These are phyloP conservation scores for Neurospora pannonica DNA, from an alignment of 495 filamentous ascomycete genomes.

Conservation along the genomic window DNA sequence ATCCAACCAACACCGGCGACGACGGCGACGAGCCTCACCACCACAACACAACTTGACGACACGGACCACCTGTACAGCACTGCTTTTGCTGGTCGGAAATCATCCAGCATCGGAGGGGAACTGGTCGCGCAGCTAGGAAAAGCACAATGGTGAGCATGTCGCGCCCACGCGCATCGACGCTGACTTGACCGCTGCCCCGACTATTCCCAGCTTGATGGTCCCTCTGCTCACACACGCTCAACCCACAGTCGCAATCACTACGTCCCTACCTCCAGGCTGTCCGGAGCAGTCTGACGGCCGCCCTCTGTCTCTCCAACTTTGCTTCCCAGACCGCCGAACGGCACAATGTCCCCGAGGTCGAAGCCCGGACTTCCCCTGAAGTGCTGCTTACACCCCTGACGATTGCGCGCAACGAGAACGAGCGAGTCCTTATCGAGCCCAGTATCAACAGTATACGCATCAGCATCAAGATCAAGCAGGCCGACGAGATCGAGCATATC, in stretches of 20 bases:
- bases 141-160: slow-evolving; percentile 14
- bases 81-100: background rate
- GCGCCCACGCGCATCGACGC: background rate
- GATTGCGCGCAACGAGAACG: slow-evolving; percentile 88
- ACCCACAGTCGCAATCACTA: slow-evolving; percentile 81
- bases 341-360: slow-evolving; percentile 96
- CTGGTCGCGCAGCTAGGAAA: background rate
- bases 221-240: background rate
- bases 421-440: slow-evolving; percentile 87
- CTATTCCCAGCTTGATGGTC: background rate
- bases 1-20: background rate
- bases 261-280: slow-evolving; percentile 96
- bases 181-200: background rate
- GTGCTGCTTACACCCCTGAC: slow-evolving; percentile 85
- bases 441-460: slow-evolving; percentile 92
- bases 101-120: background rate
- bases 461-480: slow-evolving; percentile 95
- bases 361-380: slow-evolving; percentile 85
- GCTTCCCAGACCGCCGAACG: slow-evolving; percentile 91
- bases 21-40: background rate
- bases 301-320: slow-evolving; percentile 93
- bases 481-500: slow-evolving; percentile 96
- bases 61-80: background rate
- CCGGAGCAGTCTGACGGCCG: slow-evolving; percentile 85
- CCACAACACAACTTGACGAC: background rate